A percentile compares a stretch with the other conserved stretches of the same genome.
Conservation (phyloP, 108 stramenopile species). For the Cyclotella cryptica region DNA sequence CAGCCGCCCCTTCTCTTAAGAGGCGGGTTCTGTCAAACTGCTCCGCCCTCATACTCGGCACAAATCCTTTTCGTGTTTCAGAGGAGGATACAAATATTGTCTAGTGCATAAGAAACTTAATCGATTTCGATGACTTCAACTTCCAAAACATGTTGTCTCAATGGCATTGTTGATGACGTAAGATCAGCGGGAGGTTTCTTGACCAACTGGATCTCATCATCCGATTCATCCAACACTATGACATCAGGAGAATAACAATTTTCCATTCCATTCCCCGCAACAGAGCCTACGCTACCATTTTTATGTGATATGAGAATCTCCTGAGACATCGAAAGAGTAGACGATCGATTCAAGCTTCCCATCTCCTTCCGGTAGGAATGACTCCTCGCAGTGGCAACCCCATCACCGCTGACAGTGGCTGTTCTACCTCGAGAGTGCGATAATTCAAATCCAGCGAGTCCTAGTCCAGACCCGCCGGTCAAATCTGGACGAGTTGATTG, state of each 20-base stretch:
- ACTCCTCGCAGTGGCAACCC: neutral
- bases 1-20: too few species aligned
- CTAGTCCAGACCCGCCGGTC: neutral
- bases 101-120: neutral
- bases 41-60: too few species aligned
- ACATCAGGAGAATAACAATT: neutral
- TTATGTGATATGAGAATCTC: too few species aligned
- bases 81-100: neutral
- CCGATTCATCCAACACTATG: neutral
- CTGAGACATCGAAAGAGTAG: too few species aligned
- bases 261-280: too few species aligned
- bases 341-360: neutral
- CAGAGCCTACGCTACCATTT: too few species aligned
- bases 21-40: too few species aligned
- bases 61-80: neutral
- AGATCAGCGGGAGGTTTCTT: neutral
- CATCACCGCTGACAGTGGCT: neutral
- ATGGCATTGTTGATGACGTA: neutral
- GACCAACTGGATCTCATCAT: neutral
- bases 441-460: neutral
- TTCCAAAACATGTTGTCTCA: neutral
- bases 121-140: conserved; percentile 18
- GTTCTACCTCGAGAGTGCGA: neutral
- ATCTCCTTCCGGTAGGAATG: neutral
- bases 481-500: neutral